phyloP scores from a whole-genome alignment of 441 rosid species.

The Gossypium trilobum region DNA sequence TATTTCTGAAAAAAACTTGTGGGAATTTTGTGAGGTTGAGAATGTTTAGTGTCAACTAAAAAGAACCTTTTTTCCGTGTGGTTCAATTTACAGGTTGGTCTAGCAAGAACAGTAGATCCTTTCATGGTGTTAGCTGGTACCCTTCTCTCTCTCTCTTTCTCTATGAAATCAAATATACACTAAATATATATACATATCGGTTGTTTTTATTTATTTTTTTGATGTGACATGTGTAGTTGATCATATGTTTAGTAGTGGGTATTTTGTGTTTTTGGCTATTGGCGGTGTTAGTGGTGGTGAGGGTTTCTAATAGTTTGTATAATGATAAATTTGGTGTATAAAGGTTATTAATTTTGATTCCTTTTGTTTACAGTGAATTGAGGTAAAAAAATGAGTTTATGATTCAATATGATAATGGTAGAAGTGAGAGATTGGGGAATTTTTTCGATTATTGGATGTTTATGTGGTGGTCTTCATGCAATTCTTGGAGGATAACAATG shows the following conservation, averaged over 20 bases:
- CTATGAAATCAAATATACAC: neutral
- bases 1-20: conserved; percentile 18
- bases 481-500: conserved; percentile 57
- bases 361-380: conserved; percentile 20
- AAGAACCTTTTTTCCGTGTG: conserved; percentile 37
- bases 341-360: neutral
- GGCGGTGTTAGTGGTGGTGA: conserved; percentile 12
- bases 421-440: conserved; percentile 29
- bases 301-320: neutral
- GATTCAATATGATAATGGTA: conserved; percentile 40
- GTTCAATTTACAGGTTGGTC: conserved; percentile 52
- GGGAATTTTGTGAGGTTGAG: conserved; percentile 49
- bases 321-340: neutral
- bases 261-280: conserved; percentile 5
- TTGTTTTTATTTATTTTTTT: conserved; percentile 10
- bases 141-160: conserved; percentile 10
- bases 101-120: conserved; percentile 42
- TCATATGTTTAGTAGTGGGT: conserved; percentile 15
- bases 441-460: conserved; percentile 17
- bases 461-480: conserved; percentile 34
- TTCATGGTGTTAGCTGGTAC: conserved; percentile 39
- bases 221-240: conserved; percentile 12
- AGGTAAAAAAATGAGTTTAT: conserved; percentile 32
- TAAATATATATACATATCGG: neutral
- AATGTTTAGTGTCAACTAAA: conserved; percentile 27